Conservation (phyloP, 441 rosid genomes). For the Dalechampia spathulata region DNA sequence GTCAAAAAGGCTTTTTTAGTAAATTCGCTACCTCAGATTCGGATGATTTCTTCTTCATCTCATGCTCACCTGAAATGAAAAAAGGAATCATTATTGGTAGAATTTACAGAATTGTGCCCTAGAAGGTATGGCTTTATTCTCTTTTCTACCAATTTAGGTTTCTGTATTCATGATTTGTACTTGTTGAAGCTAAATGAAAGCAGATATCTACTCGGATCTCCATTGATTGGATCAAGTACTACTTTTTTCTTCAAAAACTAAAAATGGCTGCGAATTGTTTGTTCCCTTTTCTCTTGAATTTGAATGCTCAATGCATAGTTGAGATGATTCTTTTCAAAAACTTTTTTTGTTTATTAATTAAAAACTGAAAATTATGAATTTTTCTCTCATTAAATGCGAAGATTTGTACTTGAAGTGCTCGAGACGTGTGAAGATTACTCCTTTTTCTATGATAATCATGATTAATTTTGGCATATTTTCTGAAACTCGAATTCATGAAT, state of each 20-base stretch:
- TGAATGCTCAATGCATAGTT: background rate
- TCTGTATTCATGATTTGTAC: background rate
- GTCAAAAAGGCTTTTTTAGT: background rate
- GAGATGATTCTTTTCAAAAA: background rate
- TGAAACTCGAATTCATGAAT: background rate
- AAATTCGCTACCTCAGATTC: background rate
- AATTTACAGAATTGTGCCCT: background rate
- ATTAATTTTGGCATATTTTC: no score
- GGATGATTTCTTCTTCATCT: no score
- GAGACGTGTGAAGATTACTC: background rate
- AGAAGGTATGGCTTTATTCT: background rate
- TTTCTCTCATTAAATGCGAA: background rate
- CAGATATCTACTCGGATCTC: slow-evolving; percentile 6
- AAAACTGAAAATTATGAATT: background rate
- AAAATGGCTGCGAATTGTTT: background rate
- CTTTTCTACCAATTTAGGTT: background rate
- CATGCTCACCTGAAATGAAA: background rate
- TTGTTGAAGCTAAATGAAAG: background rate
- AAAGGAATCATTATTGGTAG: no score
- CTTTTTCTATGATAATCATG: no score
- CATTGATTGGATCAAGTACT: background rate
- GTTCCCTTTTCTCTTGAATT: background rate
- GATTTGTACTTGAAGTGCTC: background rate
- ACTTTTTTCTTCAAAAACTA: background rate
- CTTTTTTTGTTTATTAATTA: background rate